Percentiles rank a stretch among this genome's conserved stretches.
Conservation (phyloP, 345 rosid genomes). For the Salix arbutifolia region DNA sequence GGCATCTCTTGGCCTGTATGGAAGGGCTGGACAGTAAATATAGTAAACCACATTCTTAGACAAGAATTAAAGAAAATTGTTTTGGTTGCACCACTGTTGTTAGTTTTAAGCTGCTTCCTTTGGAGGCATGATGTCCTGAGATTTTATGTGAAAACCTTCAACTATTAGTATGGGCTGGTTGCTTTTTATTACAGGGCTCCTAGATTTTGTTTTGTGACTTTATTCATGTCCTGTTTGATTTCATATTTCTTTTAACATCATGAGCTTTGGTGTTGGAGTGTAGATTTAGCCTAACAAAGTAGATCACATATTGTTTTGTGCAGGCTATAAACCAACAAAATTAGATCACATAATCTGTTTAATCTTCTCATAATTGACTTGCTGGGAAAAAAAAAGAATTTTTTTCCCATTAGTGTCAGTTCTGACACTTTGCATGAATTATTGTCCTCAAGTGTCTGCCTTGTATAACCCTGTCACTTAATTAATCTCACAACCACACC, state of each 20-base stretch:
- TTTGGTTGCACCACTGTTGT: background rate
- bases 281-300: background rate
- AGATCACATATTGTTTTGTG: background rate
- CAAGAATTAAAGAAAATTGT: background rate
- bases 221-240: background rate
- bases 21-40: background rate
- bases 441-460: too few species aligned
- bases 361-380: background rate
- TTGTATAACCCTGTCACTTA: too few species aligned
- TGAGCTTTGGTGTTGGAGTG: background rate
- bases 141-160: background rate
- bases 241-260: background rate
- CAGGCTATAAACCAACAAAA: background rate
- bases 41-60: background rate
- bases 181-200: background rate
- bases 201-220: background rate
- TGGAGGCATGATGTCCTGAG: background rate
- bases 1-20: conserved; percentile 1
- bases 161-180: background rate
- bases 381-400: too few species aligned
- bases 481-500: background rate
- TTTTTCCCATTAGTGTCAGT: too few species aligned
- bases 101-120: background rate
- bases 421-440: too few species aligned
- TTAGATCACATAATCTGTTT: background rate